Conservation (phyloP, 495 filamentous ascomycete genomes). For the Monascus purpureus region DNA sequence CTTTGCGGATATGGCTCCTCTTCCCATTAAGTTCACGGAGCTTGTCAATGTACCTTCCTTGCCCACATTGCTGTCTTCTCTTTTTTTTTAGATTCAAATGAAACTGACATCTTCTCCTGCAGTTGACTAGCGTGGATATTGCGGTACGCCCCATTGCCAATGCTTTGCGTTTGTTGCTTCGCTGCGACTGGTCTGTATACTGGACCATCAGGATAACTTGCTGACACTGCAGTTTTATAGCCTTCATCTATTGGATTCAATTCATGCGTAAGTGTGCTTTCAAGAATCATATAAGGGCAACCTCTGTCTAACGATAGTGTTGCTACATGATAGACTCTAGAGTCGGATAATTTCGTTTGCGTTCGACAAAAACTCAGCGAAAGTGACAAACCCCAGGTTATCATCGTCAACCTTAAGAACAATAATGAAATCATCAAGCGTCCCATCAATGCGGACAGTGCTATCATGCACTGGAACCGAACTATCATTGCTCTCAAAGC, state of each 20-base stretch:
- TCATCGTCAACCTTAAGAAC: conserved; percentile 94
- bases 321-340: conserved; percentile 59
- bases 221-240: conserved; percentile 36
- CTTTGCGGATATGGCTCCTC: conserved; percentile 51
- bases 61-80: not conserved
- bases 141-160: conserved; percentile 42
- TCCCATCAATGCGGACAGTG: conserved; percentile 98
- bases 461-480: conserved; percentile 96
- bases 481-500: conserved; percentile 96
- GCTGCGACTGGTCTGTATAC: conserved; percentile 5
- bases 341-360: conserved; percentile 92
- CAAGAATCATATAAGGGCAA: conserved; percentile 1
- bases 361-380: conserved; percentile 82
- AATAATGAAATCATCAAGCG: conserved; percentile 82
- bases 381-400: conserved; percentile 72
- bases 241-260: conserved; percentile 86
- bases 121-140: conserved; percentile 71
- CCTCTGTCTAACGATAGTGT: conserved; percentile 7
- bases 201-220: conserved; percentile 8
- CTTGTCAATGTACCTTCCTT: conserved; percentile 59
- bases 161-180: conserved; percentile 4
- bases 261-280: conserved; percentile 61
- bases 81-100: not conserved
- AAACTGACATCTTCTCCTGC: conserved; percentile 12
- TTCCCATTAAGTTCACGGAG: conserved; percentile 94